Evolutionary conservation across 768 basidiomycete species (phyloP).

Genomic region (Kwoniella dejecticola): DNA sequence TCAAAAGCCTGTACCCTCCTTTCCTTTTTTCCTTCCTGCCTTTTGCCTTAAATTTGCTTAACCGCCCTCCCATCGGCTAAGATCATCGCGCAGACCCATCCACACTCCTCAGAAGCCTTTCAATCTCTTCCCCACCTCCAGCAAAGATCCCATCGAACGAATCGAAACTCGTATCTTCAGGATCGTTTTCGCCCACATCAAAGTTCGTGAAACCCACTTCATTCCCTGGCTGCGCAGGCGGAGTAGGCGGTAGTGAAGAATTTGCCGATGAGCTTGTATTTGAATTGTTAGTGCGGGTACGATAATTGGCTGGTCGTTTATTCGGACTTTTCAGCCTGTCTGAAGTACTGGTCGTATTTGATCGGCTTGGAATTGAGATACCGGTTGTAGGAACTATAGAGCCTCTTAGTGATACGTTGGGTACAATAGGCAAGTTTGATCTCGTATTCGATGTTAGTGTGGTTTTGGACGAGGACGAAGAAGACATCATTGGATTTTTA

Average conservation of each 20-base stretch:
- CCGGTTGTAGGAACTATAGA: no score
- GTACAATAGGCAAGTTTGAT: no score
- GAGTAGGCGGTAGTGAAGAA: slow-evolving; percentile 6
- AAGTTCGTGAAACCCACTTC: slow-evolving; percentile 9
- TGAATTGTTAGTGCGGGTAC: not conserved
- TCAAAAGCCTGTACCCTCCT: no score
- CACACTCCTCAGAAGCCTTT: slow-evolving; percentile 13
- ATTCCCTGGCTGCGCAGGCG: not conserved
- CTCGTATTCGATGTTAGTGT: no score
- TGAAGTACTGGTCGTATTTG: not conserved
- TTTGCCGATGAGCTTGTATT: not conserved
- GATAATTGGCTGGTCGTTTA: not conserved
- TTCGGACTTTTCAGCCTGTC: not conserved
- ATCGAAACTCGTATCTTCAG: slow-evolving; percentile 29
- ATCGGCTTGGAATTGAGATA: no score
- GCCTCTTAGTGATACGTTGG: no score
- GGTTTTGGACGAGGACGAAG: no score
- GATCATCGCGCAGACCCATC: slow-evolving; percentile 7
- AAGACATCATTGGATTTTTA: not conserved
- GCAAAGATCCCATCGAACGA: slow-evolving; percentile 29
- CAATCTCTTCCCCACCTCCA: slow-evolving; percentile 26
- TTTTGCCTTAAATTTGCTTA: no score
- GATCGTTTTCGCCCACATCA: slow-evolving; percentile 25
- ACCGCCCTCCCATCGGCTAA: no score
- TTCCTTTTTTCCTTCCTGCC: no score